Evolutionary conservation across 768 basidiomycete species (phyloP).

Genomic region (Boletus speciosus): DNA sequence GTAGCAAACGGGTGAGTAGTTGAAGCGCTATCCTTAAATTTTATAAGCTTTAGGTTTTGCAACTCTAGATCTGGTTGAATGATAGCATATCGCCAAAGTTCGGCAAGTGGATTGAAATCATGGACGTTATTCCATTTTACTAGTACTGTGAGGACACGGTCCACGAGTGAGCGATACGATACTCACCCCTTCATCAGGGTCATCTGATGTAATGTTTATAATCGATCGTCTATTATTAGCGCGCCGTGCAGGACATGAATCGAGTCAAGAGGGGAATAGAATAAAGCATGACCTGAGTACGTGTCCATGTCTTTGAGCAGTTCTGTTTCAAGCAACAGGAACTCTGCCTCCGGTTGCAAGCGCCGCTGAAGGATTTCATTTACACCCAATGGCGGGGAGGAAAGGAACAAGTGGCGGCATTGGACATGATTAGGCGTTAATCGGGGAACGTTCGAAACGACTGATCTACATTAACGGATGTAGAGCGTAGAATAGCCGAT

Average conservation of each 20-base stretch:
- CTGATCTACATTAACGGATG: neutral
- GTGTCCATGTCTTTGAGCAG: constrained; percentile 34
- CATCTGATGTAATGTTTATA: too few relatives aligned
- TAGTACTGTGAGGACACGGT: neutral
- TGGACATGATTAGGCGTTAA: neutral
- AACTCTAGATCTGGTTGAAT: too few relatives aligned
- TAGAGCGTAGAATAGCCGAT: constrained; percentile 13
- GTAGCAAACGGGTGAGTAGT: too few relatives aligned
- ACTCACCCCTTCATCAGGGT: constrained; percentile 35
- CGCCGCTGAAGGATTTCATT: neutral
- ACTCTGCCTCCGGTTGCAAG: constrained; percentile 8
- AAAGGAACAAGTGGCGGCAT: constrained; percentile 12
- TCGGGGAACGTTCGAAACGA: neutral
- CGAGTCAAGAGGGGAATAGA: constrained; percentile 5
- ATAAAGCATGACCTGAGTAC: constrained; percentile 27
- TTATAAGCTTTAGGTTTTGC: too few relatives aligned
- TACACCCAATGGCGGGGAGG: neutral
- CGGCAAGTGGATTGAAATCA: too few relatives aligned
- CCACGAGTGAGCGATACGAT: neutral
- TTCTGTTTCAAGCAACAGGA: constrained; percentile 13
- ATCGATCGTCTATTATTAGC: neutral
- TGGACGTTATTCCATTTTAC: too few relatives aligned
- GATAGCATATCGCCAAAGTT: too few relatives aligned
- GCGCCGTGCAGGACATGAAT: constrained; percentile 20
- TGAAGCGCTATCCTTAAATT: too few relatives aligned